Percentiles rank a stretch among this genome's conserved stretches.
Evolutionary conservation across 1,284 basidiomycete genomes (phyloP).

Genomic region (Ceratobasidium sp.): DNA sequence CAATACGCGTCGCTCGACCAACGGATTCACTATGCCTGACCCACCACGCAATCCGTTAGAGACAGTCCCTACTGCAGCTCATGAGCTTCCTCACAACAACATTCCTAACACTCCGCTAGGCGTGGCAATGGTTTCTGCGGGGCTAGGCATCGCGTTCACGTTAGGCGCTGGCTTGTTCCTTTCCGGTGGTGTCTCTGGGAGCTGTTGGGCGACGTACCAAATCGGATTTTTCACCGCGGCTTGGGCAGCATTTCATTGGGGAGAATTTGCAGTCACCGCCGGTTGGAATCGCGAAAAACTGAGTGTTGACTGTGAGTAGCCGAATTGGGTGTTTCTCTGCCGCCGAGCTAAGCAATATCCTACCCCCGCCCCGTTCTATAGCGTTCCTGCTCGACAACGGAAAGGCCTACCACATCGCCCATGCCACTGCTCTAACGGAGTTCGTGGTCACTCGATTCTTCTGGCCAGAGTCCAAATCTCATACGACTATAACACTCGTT

Average conservation of each 20-base stretch:
- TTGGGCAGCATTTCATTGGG: constrained; percentile 92
- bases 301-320: constrained; percentile 87
- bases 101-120: constrained; percentile 88
- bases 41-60: constrained; percentile 64
- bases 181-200: constrained; percentile 61
- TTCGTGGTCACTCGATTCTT: constrained; percentile 82
- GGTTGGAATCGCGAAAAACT: constrained; percentile 95
- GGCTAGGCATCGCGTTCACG: constrained; percentile 75
- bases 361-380: constrained; percentile 55
- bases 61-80: constrained; percentile 63
- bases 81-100: constrained; percentile 60
- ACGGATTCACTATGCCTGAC: constrained; percentile 44
- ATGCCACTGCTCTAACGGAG: constrained; percentile 83
- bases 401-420: constrained; percentile 86
- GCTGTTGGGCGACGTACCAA: constrained; percentile 80
- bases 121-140: constrained; percentile 78
- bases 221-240: constrained; percentile 85
- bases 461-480: constrained; percentile 55
- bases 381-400: constrained; percentile 97
- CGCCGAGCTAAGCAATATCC: background rate
- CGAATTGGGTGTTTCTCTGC: background rate
- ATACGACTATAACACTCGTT: constrained; percentile 66
- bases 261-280: constrained; percentile 95
- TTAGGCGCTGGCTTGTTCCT: constrained; percentile 67
- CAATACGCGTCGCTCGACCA: constrained; percentile 33